Evolutionary conservation across 176 grass and related monocot genomes (phyloP).

Genomic region (Thinopyrum elongatum): DNA sequence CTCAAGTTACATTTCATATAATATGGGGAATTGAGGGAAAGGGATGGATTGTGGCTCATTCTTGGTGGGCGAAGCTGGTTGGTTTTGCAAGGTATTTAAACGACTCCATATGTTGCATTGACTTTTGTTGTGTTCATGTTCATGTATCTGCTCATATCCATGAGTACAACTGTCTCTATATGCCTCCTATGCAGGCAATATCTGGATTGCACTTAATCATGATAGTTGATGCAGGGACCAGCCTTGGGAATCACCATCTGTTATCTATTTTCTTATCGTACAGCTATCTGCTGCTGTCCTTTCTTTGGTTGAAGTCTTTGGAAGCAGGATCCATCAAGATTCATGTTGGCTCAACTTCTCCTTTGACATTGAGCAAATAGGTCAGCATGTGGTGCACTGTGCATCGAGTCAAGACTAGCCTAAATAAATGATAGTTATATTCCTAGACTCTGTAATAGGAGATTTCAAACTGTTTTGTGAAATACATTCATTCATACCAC

Average conservation of each 20-base stretch:
- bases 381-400: constrained; percentile 34
- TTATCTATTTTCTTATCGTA: constrained; percentile 77
- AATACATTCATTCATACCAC: constrained; percentile 10
- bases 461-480: constrained; percentile 8
- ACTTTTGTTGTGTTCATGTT: constrained; percentile 26
- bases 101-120: constrained; percentile 22
- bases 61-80: constrained; percentile 75
- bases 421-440: constrained; percentile 10
- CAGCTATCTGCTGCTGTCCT: constrained; percentile 67
- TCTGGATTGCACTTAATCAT: constrained; percentile 24
- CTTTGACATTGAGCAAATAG: constrained; percentile 72
- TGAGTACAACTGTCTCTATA: constrained; percentile 12
- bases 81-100: constrained; percentile 77
- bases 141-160: constrained; percentile 19
- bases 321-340: constrained; percentile 68
- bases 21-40: constrained; percentile 80
- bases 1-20: constrained; percentile 75
- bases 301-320: constrained; percentile 81
- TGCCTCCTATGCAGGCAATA: constrained; percentile 15
- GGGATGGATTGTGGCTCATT: constrained; percentile 56
- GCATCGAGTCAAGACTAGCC: background rate
- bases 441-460: background rate
- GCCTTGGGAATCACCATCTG: constrained; percentile 71
- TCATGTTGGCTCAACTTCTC: constrained; percentile 83
- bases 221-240: constrained; percentile 63